Base-by-base conservation (phyloP, 148 eudicot species). In the Polygonum maritimum region DNA sequence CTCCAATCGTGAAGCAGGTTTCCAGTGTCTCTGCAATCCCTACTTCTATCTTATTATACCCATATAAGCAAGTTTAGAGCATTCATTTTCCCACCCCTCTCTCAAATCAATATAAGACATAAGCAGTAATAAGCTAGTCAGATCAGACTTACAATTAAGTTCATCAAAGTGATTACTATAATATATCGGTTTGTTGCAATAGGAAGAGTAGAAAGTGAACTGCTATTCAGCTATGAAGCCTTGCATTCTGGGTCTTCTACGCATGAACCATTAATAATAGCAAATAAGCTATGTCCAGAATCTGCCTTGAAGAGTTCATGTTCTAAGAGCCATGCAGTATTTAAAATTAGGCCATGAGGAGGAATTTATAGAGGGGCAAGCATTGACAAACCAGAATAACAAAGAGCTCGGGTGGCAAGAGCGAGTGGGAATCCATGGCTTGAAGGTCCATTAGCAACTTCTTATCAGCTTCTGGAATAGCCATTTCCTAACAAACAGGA, bases 11-110 rank as follows among this genome's bases (percentile, higher is more conserved):
- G 98, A 93, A 80, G 96, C 96, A 52, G 92, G 94, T 80, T 91
- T 93, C 98, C 98, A 93, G 55, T 91, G 90, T 84, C 98, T 86
- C 98, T 93, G 92, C 80, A 86, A 65, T n/a, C 60, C 63, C 54
- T 75, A 22, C 55, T 41, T 69, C 49, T 45, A 16, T 7, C 14
- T 69, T 69, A 52, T 26, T 38, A 35, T 38, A 22, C 31, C 10
- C 63, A 51, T 54, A 60, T 26, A 14, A 22, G 35, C 22, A n/a
- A 26, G 5, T 60, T 60, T 11, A 22, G 13, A 54, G 11, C 67
- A 22, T 60, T 33, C 26, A 35, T 60, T 60, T 22, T 26, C 67
- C 14, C 21, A 60, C 35, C 11, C 38, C 67, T 26, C 38, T 36
- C 14, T 26, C 38, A 60, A 60, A 60, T n/a, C 4, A 60, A 60